Evolutionary conservation across 306 rosid species (phyloP), one percentile per base, ranked within the genome.

Genomic region (Fagus crenata): DNA sequence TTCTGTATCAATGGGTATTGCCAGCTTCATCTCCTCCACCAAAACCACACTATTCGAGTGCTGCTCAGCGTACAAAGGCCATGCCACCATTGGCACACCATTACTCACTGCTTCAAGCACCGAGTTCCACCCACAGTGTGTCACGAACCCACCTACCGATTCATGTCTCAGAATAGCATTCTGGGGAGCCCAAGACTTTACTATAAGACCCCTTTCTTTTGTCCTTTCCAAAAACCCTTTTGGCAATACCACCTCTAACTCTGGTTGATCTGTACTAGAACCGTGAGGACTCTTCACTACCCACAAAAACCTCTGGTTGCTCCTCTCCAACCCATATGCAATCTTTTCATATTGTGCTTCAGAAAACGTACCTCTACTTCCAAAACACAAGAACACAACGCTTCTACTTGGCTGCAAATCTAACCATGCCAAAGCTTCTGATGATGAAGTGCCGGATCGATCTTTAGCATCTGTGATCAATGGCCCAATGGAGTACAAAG

Each of bases 11-110:
- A 79, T 40, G 28, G 78, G 51, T 32, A 79, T 73, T n/a, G 78
- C 78, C 58, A 75, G 35, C 55, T 61, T 75, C 78, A 75, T 75
- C 22, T 61, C 78, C 71, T 75, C 78, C 71, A 61, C 78, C 71
- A 75, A 43, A 63, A 33, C 60, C 9, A 33, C 43, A 33, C 36
- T 5, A 55, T 73, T 73, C 68, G 37, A 8, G 32, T 40, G 77
- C 77, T 56, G 67, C 33, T 73, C 71, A n/a, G 71, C 71, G 12
- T 39, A 67, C 71, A 67, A 67, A 7, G 71, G 71, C 49, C 71
- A 67, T 4, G 51, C 1, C 71, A 67, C 71, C 49, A 67, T 67
- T 1, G 71, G 49, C 71, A 67, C 71, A 4, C 71, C 71, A 7
- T 37, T 17, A 13, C 51, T 67, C 31, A 67, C 71, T 17, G 71